phyloP scores from a whole-genome alignment of 305 asterid species.

The Fraxinus ornus region DNA sequence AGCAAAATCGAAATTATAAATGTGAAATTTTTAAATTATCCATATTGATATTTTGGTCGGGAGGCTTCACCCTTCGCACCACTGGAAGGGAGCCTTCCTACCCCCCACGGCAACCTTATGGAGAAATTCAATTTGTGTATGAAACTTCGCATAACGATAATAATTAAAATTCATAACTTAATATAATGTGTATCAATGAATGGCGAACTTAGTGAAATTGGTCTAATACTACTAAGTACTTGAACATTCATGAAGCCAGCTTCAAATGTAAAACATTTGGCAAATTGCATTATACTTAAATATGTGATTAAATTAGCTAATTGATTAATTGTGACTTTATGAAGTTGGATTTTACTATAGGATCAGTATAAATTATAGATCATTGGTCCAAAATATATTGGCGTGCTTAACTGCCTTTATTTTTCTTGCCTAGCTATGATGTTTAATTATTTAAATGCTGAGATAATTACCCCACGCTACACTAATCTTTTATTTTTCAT shows the following conservation, averaged over 20 bases:
- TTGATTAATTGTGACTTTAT: background rate
- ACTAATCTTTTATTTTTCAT: background rate
- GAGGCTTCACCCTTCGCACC: too few species aligned
- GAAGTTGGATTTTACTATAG: background rate
- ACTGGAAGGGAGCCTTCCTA: too few species aligned
- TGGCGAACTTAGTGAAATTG: too few species aligned
- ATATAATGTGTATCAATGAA: too few species aligned
- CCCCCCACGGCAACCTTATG: too few species aligned
- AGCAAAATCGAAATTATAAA: too few species aligned
- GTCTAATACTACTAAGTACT: too few species aligned
- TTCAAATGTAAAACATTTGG: background rate
- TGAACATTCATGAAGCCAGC: background rate
- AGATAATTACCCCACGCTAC: background rate
- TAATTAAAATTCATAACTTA: too few species aligned
- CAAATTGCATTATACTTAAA: background rate
- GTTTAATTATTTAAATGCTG: background rate
- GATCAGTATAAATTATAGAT: background rate
- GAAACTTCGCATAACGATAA: too few species aligned
- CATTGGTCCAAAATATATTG: background rate
- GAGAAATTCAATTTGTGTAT: too few species aligned
- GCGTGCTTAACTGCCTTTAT: conserved; percentile 3
- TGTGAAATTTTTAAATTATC: too few species aligned
- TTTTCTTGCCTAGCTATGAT: background rate
- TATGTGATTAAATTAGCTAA: background rate
- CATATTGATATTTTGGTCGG: too few species aligned